These are phyloP conservation scores for Ascochyta lentis DNA, from an alignment of 2,329 filamentous ascomycete species.

Conservation along the genomic window DNA sequence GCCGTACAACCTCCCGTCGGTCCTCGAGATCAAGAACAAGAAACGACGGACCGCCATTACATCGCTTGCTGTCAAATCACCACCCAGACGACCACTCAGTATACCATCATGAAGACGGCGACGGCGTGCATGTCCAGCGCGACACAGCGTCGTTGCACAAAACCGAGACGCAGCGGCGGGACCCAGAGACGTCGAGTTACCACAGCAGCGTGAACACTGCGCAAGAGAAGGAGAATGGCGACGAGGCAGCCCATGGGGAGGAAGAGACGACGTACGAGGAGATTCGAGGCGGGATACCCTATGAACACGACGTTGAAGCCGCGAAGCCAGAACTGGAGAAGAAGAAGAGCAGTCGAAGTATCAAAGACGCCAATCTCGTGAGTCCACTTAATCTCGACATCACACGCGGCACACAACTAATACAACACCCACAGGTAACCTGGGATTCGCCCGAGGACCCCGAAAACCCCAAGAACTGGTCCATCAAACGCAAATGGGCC, in stretches of 20 bases:
- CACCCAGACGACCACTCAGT: conserved; percentile 46
- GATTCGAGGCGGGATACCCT: conserved; percentile 35
- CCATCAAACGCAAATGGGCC: conserved; percentile 51
- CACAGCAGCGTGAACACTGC: conserved; percentile 18
- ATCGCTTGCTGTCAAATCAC: conserved; percentile 39
- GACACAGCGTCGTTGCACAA: conserved; percentile 32
- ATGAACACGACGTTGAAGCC: conserved; percentile 43
- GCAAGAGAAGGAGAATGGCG: conserved; percentile 16
- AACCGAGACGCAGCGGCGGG: conserved; percentile 36
- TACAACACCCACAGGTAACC: conserved; percentile 41
- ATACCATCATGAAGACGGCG: conserved; percentile 43
- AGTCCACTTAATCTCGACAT: neutral
- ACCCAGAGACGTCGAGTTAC: conserved; percentile 10
- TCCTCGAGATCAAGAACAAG: conserved; percentile 33
- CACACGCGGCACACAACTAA: too few species aligned
- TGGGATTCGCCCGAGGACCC: conserved; percentile 57
- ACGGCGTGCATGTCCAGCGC: conserved; percentile 30
- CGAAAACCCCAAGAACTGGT: conserved; percentile 57
- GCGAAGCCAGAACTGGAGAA: conserved; percentile 29
- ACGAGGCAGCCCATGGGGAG: conserved; percentile 10
- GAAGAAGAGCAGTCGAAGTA: conserved; percentile 31
- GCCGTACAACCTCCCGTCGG: conserved; percentile 8
- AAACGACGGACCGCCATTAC: conserved; percentile 30
- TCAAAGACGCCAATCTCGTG: conserved; percentile 45
- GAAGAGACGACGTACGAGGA: conserved; percentile 33